Evolutionary conservation across 2,329 filamentous ascomycete genomes (phyloP).

Genomic region (Aspergillus costaricaensis): DNA sequence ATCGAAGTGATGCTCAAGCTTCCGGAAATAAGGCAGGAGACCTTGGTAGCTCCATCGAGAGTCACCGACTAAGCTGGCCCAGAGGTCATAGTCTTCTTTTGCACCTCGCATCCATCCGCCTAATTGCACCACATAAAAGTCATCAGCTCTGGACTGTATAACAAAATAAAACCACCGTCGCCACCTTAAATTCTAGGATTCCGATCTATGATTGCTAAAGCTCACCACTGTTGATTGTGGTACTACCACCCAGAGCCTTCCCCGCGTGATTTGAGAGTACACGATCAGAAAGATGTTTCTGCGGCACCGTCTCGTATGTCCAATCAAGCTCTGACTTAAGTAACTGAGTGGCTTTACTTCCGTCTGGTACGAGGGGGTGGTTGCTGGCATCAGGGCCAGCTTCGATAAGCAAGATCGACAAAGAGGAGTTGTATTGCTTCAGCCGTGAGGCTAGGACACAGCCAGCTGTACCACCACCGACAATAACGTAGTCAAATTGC

Average conservation of each 20-base stretch:
- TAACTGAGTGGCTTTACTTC: slow-evolving; percentile 16
- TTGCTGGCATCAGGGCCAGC: slow-evolving; percentile 29
- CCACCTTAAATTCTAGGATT: not conserved
- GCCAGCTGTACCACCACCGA: slow-evolving; percentile 33
- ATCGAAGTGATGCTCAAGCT: slow-evolving; percentile 12
- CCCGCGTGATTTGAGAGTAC: slow-evolving; percentile 32
- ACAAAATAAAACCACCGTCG: slow-evolving; percentile 18
- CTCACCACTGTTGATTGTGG: slow-evolving; percentile 33
- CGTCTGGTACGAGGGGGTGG: slow-evolving; percentile 10
- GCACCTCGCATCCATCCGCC: slow-evolving; percentile 22
- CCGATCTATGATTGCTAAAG: too few relatives aligned
- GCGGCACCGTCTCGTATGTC: slow-evolving; percentile 33
- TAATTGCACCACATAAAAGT: not conserved
- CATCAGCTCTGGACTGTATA: slow-evolving; percentile 10
- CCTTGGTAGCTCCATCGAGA: slow-evolving; percentile 24
- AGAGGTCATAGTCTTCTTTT: slow-evolving; percentile 24
- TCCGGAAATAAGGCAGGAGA: slow-evolving; percentile 24
- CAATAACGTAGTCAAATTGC: slow-evolving; percentile 24
- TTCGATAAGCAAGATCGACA: slow-evolving; percentile 34
- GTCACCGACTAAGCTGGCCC: slow-evolving; percentile 23
- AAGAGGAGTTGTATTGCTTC: slow-evolving; percentile 19
- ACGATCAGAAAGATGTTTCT: slow-evolving; percentile 28
- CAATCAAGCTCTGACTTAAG: slow-evolving; percentile 32
- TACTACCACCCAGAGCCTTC: slow-evolving; percentile 31
- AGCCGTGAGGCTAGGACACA: slow-evolving; percentile 35